Conservation (phyloP, 2,329 filamentous ascomycete species). For the Fusarium continuum region DNA sequence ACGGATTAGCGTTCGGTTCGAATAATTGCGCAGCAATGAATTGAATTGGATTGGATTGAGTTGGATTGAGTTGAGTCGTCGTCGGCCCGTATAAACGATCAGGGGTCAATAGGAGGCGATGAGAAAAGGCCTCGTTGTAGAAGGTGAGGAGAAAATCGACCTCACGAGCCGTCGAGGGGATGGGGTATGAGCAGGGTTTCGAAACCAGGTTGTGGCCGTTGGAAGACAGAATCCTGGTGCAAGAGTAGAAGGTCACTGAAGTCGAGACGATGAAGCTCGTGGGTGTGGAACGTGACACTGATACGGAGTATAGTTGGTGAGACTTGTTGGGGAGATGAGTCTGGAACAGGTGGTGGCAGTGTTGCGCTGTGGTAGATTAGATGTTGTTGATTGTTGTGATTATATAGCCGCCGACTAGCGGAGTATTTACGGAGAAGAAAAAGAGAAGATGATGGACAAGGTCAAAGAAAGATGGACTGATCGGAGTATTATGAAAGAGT, state of each 20-base stretch:
- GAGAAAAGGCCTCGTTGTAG: slow-evolving; percentile 16
- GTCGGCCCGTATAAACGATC: background rate
- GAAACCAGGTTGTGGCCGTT: slow-evolving; percentile 22
- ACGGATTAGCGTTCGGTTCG: background rate
- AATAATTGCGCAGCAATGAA: slow-evolving; percentile 4
- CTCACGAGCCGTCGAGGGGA: slow-evolving; percentile 26
- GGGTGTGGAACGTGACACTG: slow-evolving; percentile 19
- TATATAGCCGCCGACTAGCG: background rate
- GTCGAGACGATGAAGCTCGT: slow-evolving; percentile 5
- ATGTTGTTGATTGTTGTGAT: slow-evolving; percentile 23
- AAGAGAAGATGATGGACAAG: background rate
- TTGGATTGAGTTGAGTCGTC: background rate
- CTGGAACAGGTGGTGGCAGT: slow-evolving; percentile 11
- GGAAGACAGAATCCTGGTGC: slow-evolving; percentile 22
- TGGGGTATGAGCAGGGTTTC: slow-evolving; percentile 38
- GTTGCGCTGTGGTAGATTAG: slow-evolving; percentile 11
- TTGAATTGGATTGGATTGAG: background rate
- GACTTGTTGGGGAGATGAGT: slow-evolving; percentile 29
- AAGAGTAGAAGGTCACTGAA: slow-evolving; percentile 18
- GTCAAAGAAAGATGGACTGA: background rate
- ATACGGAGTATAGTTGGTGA: slow-evolving; percentile 20
- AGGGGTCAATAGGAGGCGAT: background rate
- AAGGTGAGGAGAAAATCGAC: slow-evolving; percentile 23
- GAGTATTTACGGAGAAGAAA: background rate
- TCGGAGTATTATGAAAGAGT: slow-evolving; percentile 5